Base-by-base conservation (phyloP, 83 land plant species). In the Diphasiastrum complanatum region DNA sequence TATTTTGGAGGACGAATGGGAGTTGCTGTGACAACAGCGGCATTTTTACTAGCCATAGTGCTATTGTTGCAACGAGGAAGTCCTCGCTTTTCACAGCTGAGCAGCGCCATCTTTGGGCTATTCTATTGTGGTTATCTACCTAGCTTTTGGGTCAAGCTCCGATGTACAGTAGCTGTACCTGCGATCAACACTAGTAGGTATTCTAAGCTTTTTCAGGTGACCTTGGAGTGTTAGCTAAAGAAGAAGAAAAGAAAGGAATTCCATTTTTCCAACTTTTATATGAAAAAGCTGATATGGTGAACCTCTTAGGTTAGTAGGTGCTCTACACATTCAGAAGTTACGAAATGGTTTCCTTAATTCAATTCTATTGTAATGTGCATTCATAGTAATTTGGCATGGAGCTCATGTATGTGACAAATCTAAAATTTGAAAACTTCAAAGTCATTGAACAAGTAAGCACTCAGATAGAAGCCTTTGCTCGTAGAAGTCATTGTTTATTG, bases 91-190 rank as follows among this genome's bases (percentile, higher is more conserved):
- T 78, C 98, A 25, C 96, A 92, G 61, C 82, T 92, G 0, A 88
- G 83, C 40, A 92, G 95, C 78, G 73, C 83, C 16, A 68, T 92
- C 46, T 92, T 92, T 83, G 95, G 98, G 35, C 63, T 92, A 24
- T 92, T 92, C 68, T 92, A 92, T 61, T 84, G 91, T 65, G 96
- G 96, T 18, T 88, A 87, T 66, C 83, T 92, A 61, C 98, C 98
- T 53, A 78, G 91, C 66, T 92, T 92, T 65, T 92, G 98, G 98
- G 82, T 92, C 59, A 92, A 92, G 67, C 87, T 92, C 41, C 91
- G 96, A 22, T 87, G 95, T 63, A 82, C 84, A 33, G 53, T 88
- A 45, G 82, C 85, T 47, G 95, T 68, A 29, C 98, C 98, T 35
- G 87, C 98, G 19, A 45, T 92, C 33, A 78, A 81, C 65, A 88